phyloP scores from a whole-genome alignment of 1,284 basidiomycete species.

The Sporisorium iseilematis-ciliati region DNA sequence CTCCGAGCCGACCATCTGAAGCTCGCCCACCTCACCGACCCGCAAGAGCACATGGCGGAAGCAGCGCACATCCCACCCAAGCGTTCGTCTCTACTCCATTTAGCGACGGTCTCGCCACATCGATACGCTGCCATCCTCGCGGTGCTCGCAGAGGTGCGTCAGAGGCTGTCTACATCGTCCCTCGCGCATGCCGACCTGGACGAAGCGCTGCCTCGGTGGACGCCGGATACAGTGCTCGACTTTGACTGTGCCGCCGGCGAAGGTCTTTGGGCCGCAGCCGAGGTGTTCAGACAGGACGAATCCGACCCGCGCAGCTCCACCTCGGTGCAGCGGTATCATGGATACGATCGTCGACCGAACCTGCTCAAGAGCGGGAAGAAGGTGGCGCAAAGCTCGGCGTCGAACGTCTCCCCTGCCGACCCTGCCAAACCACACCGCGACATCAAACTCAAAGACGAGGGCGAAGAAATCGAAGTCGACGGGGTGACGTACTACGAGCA shows the following conservation, averaged over 20 bases:
- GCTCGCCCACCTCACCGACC: conserved; percentile 40
- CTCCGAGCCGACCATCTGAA: conserved; percentile 41
- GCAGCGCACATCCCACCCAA: conserved; percentile 44
- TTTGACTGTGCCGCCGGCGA: conserved; percentile 57
- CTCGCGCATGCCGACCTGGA: neutral
- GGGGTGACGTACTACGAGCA: conserved; percentile 41
- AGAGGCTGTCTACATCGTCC: conserved; percentile 20
- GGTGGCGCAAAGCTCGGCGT: conserved; percentile 30
- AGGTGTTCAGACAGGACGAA: conserved; percentile 47
- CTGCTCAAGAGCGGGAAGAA: conserved; percentile 49
- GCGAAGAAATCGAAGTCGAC: conserved; percentile 39
- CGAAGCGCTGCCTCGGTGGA: conserved; percentile 37
- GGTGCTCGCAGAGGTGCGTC: conserved; percentile 39
- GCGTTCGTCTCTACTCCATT: conserved; percentile 42
- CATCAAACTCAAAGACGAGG: conserved; percentile 29
- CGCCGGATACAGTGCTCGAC: conserved; percentile 55
- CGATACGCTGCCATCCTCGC: conserved; percentile 52
- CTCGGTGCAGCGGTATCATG: conserved; percentile 31
- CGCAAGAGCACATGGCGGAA: conserved; percentile 36
- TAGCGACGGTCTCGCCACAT: conserved; percentile 43
- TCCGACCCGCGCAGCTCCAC: conserved; percentile 8
- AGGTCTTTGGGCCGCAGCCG: conserved; percentile 62
- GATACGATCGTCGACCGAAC: conserved; percentile 47
- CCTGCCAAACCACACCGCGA: conserved; percentile 13
- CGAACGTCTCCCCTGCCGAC: conserved; percentile 28